phyloP scores from a whole-genome alignment of 2,329 filamentous ascomycete species.

The Talaromyces sp. region DNA sequence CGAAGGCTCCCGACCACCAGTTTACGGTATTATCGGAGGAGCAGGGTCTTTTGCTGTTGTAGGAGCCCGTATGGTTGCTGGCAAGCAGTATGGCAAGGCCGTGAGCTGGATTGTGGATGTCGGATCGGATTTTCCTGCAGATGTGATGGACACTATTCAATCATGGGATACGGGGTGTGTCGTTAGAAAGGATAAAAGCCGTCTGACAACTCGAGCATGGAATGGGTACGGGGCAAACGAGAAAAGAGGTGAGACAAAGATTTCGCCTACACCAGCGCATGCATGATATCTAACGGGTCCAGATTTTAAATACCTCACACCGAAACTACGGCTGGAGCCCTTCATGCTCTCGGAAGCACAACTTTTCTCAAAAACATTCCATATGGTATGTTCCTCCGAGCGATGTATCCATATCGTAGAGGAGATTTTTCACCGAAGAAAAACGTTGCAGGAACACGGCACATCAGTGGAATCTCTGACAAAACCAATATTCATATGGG shows the following conservation, averaged over 20 bases:
- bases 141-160: constrained; percentile 58
- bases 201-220: constrained; percentile 83
- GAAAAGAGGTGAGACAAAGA: too few species aligned
- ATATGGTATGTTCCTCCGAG: constrained; percentile 75
- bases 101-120: constrained; percentile 90
- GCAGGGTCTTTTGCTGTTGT: constrained; percentile 82
- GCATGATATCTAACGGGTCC: constrained; percentile 24
- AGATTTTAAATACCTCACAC: constrained; percentile 81
- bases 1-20: constrained; percentile 60
- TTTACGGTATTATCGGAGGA: constrained; percentile 75
- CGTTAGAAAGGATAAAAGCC: constrained; percentile 58
- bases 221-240: constrained; percentile 75
- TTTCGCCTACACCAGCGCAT: too few species aligned
- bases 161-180: constrained; percentile 72
- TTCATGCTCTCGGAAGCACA: constrained; percentile 61
- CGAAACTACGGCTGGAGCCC: constrained; percentile 74
- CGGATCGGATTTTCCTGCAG: constrained; percentile 75
- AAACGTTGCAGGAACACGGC: constrained; percentile 24
- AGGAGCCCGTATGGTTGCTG: constrained; percentile 82
- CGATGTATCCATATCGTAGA: constrained; percentile 71
- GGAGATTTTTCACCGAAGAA: constrained; percentile 57
- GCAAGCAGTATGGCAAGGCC: constrained; percentile 55
- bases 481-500: constrained; percentile 81
- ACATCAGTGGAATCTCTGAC: constrained; percentile 28
- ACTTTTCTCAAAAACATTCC: constrained; percentile 70